A percentile compares a stretch with the other conserved stretches of the same genome.
Evolutionary conservation across 1,284 basidiomycete genomes (phyloP).

Genomic region (Moesziomyces globuligerus): DNA sequence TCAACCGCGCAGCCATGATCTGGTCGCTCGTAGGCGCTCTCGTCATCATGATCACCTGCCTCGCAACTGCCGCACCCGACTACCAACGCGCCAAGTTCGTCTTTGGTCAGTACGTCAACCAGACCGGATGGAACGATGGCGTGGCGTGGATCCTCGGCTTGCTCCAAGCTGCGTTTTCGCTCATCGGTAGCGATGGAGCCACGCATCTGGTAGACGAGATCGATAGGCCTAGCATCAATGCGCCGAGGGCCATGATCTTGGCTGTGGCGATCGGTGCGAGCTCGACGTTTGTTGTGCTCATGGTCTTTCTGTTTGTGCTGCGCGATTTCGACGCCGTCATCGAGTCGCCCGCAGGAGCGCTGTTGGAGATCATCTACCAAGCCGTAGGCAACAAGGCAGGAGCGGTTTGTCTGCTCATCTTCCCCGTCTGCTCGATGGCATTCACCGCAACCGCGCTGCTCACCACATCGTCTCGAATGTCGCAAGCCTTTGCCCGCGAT

Average conservation of each 20-base stretch:
- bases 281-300: constrained; percentile 74
- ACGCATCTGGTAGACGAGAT: constrained; percentile 74
- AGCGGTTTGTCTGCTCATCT: constrained; percentile 72
- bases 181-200: constrained; percentile 63
- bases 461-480: constrained; percentile 75
- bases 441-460: constrained; percentile 55
- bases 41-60: constrained; percentile 68
- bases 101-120: constrained; percentile 68
- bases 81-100: constrained; percentile 69
- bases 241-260: constrained; percentile 74
- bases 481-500: constrained; percentile 78
- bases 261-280: constrained; percentile 75
- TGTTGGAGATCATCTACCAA: constrained; percentile 76
- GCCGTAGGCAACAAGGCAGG: constrained; percentile 74
- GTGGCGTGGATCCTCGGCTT: constrained; percentile 70
- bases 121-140: constrained; percentile 70
- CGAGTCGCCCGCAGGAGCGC: constrained; percentile 73
- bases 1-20: constrained; percentile 42
- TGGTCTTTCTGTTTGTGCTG: constrained; percentile 77
- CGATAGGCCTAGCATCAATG: constrained; percentile 72
- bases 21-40: constrained; percentile 68
- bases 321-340: constrained; percentile 73
- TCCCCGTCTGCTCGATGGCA: constrained; percentile 69
- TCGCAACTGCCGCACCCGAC: constrained; percentile 64
- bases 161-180: constrained; percentile 68